Base-by-base conservation (phyloP, 805 yeast genomes). In the Cyberlindnera bimundalis region DNA sequence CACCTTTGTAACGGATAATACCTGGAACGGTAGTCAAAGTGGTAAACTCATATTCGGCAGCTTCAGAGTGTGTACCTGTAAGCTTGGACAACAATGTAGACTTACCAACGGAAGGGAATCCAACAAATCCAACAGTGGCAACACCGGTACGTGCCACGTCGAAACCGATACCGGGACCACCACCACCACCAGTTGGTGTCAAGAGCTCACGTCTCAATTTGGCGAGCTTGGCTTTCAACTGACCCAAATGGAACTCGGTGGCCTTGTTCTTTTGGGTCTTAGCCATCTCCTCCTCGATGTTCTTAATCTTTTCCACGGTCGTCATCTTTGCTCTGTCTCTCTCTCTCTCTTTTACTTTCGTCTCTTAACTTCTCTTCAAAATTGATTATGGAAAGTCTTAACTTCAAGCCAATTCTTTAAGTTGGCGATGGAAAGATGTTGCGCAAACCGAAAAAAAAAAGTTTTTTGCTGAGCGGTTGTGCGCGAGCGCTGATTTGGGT, bases 101-200 rank as follows among this genome's bases (percentile, higher is more conserved):
- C 57, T 85, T 85, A 47, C 75, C 76, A 23, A 93, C 99, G 1
- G 98, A 90, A 1, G 99, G 99, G 61, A 93, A 93, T 3, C 99
- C 99, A 32, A 93, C 96, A 61, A 90, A 93, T 9, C 99, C 99
- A 38, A 93, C 95, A 8, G 96, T 79, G 4, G 96, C 97, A 12
- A 87, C 96, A 66, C 99, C 99, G 0, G 97, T 91, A 64, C 96
- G 79, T n/a, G 96, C 96, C 33, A 93, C 98, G 68, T 93, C 99
- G 65, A 93, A 93, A 7, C 99, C 99, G 17, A 76, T 79, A 49
- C 98, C 97, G 16, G 78, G 86, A 43, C 93, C 95, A 44, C 96
- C 96, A 26, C 96, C 96, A 29, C 89, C 76, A 29, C 84, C 72
- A 12, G 79, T 62, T 37, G 83, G 84, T 3, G 85, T 78, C 47